Percentiles rank a stretch among this genome's conserved stretches.
These are phyloP conservation scores for Geotrichum fermentans DNA, from an alignment of 1,139 yeast genomes.

Conservation along the genomic window DNA sequence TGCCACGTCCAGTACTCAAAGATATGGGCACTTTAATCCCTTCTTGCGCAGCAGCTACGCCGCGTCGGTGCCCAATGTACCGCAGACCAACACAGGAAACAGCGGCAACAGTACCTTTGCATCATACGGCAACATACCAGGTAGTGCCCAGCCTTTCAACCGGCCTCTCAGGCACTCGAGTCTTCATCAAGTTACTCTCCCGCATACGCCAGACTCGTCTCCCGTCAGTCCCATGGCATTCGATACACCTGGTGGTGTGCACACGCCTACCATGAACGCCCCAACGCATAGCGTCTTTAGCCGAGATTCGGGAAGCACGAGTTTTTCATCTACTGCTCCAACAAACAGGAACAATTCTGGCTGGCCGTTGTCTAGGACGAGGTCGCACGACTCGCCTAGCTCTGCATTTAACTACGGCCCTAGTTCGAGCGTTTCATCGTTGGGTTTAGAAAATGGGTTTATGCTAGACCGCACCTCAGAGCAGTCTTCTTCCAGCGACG, in stretches of 20 bases:
- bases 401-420: slow-evolving; percentile 24
- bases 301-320: background rate
- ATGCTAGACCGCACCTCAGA: slow-evolving; percentile 11
- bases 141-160: background rate
- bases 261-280: slow-evolving; percentile 9
- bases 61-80: background rate
- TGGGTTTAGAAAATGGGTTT: slow-evolving; percentile 27
- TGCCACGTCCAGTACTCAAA: background rate
- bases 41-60: background rate
- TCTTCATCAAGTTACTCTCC: slow-evolving; percentile 22
- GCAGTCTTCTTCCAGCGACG: slow-evolving; percentile 24
- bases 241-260: background rate
- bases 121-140: background rate
- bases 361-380: slow-evolving; percentile 8
- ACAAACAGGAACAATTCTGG: background rate
- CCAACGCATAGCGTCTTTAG: background rate
- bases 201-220: slow-evolving; percentile 28
- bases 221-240: slow-evolving; percentile 25
- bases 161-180: slow-evolving; percentile 17
- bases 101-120: background rate
- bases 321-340: background rate
- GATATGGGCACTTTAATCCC: slow-evolving; percentile 1
- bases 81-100: background rate
- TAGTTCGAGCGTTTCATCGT: slow-evolving; percentile 28
- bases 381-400: slow-evolving; percentile 11